Base-by-base conservation (phyloP, 208 protist species). In the Trypanosoma boissoni region DNA sequence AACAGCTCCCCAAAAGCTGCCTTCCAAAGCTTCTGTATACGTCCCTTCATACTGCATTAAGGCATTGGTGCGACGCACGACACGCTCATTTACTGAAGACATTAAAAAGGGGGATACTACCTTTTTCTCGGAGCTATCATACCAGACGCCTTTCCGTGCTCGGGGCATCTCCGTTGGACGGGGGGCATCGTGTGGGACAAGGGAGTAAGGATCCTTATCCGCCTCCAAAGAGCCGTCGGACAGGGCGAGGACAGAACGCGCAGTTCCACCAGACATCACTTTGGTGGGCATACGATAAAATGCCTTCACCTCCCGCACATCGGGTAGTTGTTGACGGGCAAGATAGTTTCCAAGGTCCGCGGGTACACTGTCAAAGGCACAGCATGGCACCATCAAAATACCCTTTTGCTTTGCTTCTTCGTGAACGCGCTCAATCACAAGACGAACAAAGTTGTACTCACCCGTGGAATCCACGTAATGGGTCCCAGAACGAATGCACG, bases 381-480 rank as follows among this genome's bases (percentile, higher is more conserved):
- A 95, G 58, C 75, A 88, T 34, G 77, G 72, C 43, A 92, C 77
- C 27, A 97, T 36, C 31, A 62, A 61, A 34, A 96, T 69, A 36
- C 74, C 68, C 34, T 81, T 76, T 43, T 68, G 37, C 42, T 29
- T 68, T 14, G 94, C 91, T 43, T 67, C 65, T n/a, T 83, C 73
- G 64, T 94, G 67, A 66, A 83, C 84, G 43, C 66, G 56, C 21
- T 83, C 79, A 21, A 80, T 71, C 20, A 94, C 84, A 26, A 58
- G 36, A 29, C 80, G 75, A 7, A 97, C 81, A 78, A 83, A 97
- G 21, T 46, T 53, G 55, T 78, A 78, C 69, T 97, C 94, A 26
- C 94, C 94, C 9, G 88, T 97, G 42, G 86, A 91, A 75, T 97
- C 94, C 36, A 96, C 66, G 68, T 97, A 97, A 72, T 96, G 81